Evolutionary conservation across 2,329 filamentous ascomycete species (phyloP), one percentile per base, ranked within the genome.

Genomic region (Alternaria metachromatica): DNA sequence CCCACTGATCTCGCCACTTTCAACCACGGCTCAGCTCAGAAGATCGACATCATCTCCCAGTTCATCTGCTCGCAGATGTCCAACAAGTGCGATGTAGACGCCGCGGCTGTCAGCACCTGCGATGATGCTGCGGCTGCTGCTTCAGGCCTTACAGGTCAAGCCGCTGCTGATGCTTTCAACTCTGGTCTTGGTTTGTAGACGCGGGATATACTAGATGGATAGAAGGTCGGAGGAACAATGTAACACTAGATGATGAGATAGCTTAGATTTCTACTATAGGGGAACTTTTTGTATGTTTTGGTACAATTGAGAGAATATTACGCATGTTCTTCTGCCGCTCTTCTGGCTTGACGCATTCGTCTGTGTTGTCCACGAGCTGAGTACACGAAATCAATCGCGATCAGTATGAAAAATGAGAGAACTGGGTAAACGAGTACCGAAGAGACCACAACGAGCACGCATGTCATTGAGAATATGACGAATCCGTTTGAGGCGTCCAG

Each of bases 11-110:
- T 80, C 71, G 58, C 66, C 33, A 75, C 72, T 72, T 88, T 87
- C 79, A 81, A 80, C 74, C 86, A 87, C 76, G 85, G 85, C 57
- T 86, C 84, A 4, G 85, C 85, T 8, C 73, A 81, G 44, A 82
- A 82, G 70, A 84, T 86, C 70, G 78, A 72, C 45, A 77, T 86
- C 69, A 83, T 86, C 67, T 78, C 84, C 13, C 67, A 78, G 49
- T 86, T 86, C 70, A 84, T 85, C 73, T 85, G 83, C 74, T 72
- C 78, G 44, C 82, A 83, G 58, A 73, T 85, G 20, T 61, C 71
- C 30, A 79, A 64, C 62, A 70, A 69, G 60, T 78, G 74, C 64
- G 54, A 70, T 10, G 71, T 69, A 6, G 61, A 61, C 41, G 65
- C 62, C 1, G 70, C 65, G n/a, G 68, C 72, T n/a, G 60, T 74